These are phyloP conservation scores for Anthracocystis setariae DNA, from an alignment of 1,284 basidiomycete genomes.

Conservation along the genomic window DNA sequence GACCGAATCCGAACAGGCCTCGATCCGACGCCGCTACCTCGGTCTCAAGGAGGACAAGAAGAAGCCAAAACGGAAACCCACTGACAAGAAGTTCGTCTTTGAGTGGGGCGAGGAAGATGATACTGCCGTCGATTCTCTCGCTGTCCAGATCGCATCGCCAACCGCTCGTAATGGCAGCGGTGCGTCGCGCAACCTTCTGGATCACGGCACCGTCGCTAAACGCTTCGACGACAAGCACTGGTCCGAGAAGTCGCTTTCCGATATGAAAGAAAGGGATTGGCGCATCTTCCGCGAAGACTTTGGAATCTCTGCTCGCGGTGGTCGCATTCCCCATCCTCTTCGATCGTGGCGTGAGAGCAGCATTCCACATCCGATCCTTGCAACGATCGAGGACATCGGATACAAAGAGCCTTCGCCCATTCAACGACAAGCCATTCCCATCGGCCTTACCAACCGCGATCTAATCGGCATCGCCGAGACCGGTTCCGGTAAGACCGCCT, in stretches of 20 bases:
- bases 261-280: conserved; percentile 99
- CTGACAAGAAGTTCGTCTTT: conserved; percentile 91
- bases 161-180: background rate
- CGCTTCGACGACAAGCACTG: conserved; percentile 82
- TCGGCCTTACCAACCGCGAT: conserved; percentile 93
- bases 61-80: conserved; percentile 89
- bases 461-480: conserved; percentile 99
- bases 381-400: conserved; percentile 86
- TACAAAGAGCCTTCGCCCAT: conserved; percentile 97
- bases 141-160: conserved; percentile 15
- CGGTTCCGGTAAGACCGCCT: conserved; percentile 94
- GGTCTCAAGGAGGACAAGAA: conserved; percentile 74
- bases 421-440: conserved; percentile 96
- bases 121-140: conserved; percentile 48
- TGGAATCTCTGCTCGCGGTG: conserved; percentile 87
- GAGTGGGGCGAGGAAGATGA: conserved; percentile 78
- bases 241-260: conserved; percentile 89
- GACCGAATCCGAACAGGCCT: conserved; percentile 52
- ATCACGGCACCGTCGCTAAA: conserved; percentile 12
- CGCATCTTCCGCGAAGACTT: conserved; percentile 99
- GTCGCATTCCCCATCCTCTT: conserved; percentile 89
- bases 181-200: conserved; percentile 1
- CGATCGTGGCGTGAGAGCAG: conserved; percentile 88
- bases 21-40: conserved; percentile 59
- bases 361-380: conserved; percentile 82